Conservation (phyloP, 2,329 filamentous ascomycete species). For the Alternaria ventricosa region DNA sequence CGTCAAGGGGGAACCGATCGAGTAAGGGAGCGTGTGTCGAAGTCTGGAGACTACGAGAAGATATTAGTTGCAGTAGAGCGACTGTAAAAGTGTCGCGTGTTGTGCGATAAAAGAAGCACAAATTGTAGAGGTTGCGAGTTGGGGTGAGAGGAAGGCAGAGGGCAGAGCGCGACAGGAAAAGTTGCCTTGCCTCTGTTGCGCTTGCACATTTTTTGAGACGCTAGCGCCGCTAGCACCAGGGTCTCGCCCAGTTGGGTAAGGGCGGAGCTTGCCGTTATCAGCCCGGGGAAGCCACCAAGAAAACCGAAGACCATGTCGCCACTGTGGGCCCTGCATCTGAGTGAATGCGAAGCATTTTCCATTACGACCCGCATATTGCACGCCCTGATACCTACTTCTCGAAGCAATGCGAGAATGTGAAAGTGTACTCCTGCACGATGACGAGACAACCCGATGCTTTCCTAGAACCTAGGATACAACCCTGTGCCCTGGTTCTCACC, state of each 20-base stretch:
- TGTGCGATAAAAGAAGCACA: constrained; percentile 26
- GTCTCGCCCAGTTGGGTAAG: constrained; percentile 13
- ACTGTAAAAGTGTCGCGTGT: constrained; percentile 33
- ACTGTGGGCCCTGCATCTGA: not conserved
- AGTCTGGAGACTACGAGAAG: constrained; percentile 17
- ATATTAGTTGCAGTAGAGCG: constrained; percentile 30
- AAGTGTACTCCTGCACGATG: not conserved
- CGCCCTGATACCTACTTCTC: not conserved
- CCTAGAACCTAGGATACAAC: not conserved
- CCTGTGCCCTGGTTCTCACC: not conserved
- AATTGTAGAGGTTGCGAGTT: constrained; percentile 23
- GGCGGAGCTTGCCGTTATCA: constrained; percentile 9
- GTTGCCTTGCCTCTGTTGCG: constrained; percentile 33
- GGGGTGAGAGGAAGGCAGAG: constrained; percentile 21
- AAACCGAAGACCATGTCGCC: constrained; percentile 9
- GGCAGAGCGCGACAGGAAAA: constrained; percentile 29
- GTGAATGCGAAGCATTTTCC: not conserved
- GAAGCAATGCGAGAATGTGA: not conserved
- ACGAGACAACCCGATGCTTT: not conserved
- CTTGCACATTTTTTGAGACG: constrained; percentile 27
- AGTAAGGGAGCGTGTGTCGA: constrained; percentile 29
- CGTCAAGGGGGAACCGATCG: constrained; percentile 30
- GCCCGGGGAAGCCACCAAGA: constrained; percentile 8
- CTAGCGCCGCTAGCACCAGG: constrained; percentile 13
- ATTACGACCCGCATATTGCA: not conserved